A percentile compares a stretch with the other conserved stretches of the same genome.
Conservation (phyloP, 768 basidiomycete species). For the Psilocybe tampanensis region DNA sequence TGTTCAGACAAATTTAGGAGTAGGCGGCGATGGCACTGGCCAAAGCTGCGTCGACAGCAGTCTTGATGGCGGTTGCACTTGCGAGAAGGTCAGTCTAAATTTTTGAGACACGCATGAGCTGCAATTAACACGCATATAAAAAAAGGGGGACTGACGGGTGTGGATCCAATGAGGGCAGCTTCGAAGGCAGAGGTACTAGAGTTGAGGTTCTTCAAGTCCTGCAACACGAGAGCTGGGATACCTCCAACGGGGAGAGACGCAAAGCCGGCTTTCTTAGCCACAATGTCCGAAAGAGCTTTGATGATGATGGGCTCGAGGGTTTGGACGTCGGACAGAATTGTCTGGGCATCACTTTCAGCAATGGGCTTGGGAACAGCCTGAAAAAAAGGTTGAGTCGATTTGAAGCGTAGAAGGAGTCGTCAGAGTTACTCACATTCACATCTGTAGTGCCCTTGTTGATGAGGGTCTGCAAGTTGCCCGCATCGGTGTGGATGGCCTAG, state of each 20-base stretch:
- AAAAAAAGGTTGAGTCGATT: not conserved
- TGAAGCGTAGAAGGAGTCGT: not conserved
- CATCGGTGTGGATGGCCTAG: constrained; percentile 28
- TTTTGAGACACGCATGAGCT: not conserved
- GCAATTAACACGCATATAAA: not conserved
- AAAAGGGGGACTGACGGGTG: constrained; percentile 26
- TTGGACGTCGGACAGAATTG: constrained; percentile 22
- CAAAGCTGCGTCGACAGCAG: constrained; percentile 25
- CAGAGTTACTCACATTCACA: constrained; percentile 18
- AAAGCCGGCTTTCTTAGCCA: constrained; percentile 29
- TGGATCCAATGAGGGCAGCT: constrained; percentile 22
- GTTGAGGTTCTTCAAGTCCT: constrained; percentile 25
- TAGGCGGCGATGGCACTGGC: constrained; percentile 30
- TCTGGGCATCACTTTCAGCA: constrained; percentile 24
- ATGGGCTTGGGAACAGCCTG: constrained; percentile 16
- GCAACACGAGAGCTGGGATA: constrained; percentile 7
- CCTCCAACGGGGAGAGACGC: constrained; percentile 21
- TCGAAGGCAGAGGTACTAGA: constrained; percentile 27
- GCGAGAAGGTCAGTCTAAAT: constrained; percentile 21
- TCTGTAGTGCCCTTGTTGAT: constrained; percentile 31
- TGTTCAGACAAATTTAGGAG: constrained; percentile 8
- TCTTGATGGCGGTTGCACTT: constrained; percentile 20
- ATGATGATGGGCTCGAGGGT: constrained; percentile 17
- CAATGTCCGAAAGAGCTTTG: constrained; percentile 19
- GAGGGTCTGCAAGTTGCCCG: constrained; percentile 18